Base-by-base conservation (phyloP, 345 rosid species). In the Eutrema japonicum region DNA sequence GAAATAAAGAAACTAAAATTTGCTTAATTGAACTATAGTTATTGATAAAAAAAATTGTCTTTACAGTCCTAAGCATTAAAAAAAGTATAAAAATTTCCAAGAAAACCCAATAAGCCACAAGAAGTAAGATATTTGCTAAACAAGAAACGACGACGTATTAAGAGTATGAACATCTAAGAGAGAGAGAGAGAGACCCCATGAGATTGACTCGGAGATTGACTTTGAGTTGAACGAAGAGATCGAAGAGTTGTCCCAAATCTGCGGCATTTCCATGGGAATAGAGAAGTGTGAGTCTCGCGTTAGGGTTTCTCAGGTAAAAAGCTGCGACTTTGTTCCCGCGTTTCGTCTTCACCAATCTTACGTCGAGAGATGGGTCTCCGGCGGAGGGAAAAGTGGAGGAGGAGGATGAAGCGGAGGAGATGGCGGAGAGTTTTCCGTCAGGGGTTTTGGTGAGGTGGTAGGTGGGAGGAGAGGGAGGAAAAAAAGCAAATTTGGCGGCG, bases 241-340 rank as follows among this genome's bases (percentile, higher is more conserved):
- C 98, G 54, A 92, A 90, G 75, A 96, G 97, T 82, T 96, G 99
- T 52, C 98, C 99, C 72, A 95, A 89, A 85, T 95, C 99, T 50
- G 99, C 97, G 12, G 99, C 99, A 82, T 96, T 96, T 51, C 99
- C 98, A 78, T 92, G 99, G 6, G 99, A 96, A 74, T 96, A 96
- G 0, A 96, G 86, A 72, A 96, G 77, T 48, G 99, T 96, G 75
- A 96, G 98, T 64, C 95, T 85, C 10, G 99, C 98, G 78, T 80
- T 85, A 0, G 98, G 94, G 81, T 88, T 96, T 76, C 51, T 90
- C 30, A 96, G 67, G 79, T 88, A 96, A 66, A 96, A 96, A 26
- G 95, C 94, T 38, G 87, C 89, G 53, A 96, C 86, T 89, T 87
- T 90, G 86, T 90, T 89, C 10, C 99, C 97, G 9, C 76, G 72